Percentiles rank a stretch among this genome's conserved stretches.
Evolutionary conservation across 1,284 basidiomycete species (phyloP).

Genomic region (Baeospora myosura): DNA sequence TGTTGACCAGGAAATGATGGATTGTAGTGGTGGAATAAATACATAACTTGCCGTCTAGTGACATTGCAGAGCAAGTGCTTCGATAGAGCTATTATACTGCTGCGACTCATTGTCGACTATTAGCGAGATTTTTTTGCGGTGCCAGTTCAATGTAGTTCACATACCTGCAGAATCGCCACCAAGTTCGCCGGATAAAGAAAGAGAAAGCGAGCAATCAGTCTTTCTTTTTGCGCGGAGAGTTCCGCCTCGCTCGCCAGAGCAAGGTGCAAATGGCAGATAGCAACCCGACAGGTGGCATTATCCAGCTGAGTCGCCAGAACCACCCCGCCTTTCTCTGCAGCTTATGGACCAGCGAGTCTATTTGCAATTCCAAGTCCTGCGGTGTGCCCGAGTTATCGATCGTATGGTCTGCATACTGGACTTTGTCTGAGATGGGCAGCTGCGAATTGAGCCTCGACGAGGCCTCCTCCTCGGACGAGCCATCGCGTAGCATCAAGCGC

Average conservation of each 20-base stretch:
- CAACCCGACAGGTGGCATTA: constrained; percentile 72
- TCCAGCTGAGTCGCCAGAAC: constrained; percentile 71
- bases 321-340: constrained; percentile 53
- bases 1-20: no score
- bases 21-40: no score
- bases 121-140: no score
- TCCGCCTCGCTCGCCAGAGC: not conserved
- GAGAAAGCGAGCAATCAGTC: no score
- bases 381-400: constrained; percentile 84
- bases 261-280: constrained; percentile 23
- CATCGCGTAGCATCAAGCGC: constrained; percentile 69
- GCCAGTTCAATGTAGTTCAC: no score
- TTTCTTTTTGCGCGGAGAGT: no score
- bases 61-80: no score
- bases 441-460: constrained; percentile 74
- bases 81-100: no score
- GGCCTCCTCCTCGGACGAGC: constrained; percentile 56
- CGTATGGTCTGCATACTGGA: constrained; percentile 78
- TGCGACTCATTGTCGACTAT: no score
- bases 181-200: no score
- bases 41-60: no score
- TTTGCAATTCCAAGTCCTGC: constrained; percentile 63
- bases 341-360: constrained; percentile 55
- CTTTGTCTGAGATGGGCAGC: constrained; percentile 72
- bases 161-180: no score